A percentile compares a stretch with the other conserved stretches of the same genome.
Evolutionary conservation across 371 early-diverging fungal genomes (phyloP).

Genomic region (Mortierella sp.): DNA sequence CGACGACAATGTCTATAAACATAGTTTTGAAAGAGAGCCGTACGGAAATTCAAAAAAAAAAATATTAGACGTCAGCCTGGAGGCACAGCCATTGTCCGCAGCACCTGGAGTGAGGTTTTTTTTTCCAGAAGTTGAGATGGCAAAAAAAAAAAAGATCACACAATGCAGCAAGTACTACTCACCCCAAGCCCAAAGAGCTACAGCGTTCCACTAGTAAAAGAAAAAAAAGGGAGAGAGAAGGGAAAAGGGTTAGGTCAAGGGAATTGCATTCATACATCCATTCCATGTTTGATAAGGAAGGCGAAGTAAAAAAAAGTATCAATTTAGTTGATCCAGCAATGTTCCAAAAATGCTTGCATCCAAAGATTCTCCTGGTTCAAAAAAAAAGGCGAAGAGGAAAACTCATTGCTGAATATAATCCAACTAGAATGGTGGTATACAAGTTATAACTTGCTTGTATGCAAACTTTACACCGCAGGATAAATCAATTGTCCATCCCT

Average conservation of each 20-base stretch:
- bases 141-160: constrained; percentile 1
- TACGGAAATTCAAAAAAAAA: no score
- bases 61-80: background rate
- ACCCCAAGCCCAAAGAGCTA: constrained; percentile 99
- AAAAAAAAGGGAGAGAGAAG: constrained; percentile 2
- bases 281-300: no score
- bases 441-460: no score
- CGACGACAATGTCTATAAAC: constrained; percentile 97
- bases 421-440: no score
- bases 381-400: no score
- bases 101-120: background rate
- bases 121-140: background rate
- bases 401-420: no score
- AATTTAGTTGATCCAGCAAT: background rate
- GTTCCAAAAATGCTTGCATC: background rate
- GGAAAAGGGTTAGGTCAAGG: background rate
- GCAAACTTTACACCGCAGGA: no score
- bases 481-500: no score
- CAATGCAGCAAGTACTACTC: constrained; percentile 22
- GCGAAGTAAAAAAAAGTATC: background rate
- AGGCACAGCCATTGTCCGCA: constrained; percentile 52
- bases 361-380: no score
- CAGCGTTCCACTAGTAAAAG: constrained; percentile 92
- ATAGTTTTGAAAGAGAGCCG: no score
- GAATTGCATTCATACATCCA: background rate